Evolutionary conservation across 164 flowering plant species (phyloP).

Genomic region (Stephania japonica): DNA sequence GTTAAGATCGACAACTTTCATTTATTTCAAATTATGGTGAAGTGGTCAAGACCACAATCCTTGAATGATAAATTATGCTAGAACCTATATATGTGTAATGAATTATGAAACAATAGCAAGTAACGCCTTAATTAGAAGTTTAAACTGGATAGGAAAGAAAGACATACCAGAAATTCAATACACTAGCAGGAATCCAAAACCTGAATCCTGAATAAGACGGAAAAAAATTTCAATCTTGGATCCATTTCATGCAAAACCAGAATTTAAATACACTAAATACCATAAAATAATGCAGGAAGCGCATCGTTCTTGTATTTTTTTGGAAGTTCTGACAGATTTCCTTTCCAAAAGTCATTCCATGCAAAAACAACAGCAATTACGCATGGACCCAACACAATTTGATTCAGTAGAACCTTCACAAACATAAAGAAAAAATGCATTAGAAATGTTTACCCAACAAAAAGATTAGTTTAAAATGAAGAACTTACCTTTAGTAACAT

Average conservation of each 20-base stretch:
- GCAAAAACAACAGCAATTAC: constrained; percentile 95
- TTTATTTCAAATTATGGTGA: background rate
- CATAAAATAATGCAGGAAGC: constrained; percentile 69
- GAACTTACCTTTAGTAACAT: constrained; percentile 58
- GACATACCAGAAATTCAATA: constrained; percentile 74
- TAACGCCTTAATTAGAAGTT: background rate
- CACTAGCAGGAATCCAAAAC: constrained; percentile 60
- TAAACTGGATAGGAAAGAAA: constrained; percentile 3
- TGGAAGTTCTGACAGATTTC: constrained; percentile 78
- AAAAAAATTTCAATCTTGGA: background rate
- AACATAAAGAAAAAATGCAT: constrained; percentile 5
- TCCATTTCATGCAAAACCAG: constrained; percentile 1
- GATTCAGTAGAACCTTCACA: constrained; percentile 75
- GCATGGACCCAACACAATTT: constrained; percentile 77
- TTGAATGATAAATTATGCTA: background rate
- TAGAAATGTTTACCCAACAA: background rate
- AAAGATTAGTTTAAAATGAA: background rate
- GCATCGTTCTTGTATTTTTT: constrained; percentile 76
- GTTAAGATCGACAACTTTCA: background rate
- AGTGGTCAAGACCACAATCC: background rate
- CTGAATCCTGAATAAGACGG: constrained; percentile 27
- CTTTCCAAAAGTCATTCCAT: constrained; percentile 88
- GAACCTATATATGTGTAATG: background rate
- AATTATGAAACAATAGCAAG: background rate
- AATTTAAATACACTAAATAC: constrained; percentile 27